phyloP scores from a whole-genome alignment of 176 grass and related monocot species.

The Elymus sibiricus region DNA sequence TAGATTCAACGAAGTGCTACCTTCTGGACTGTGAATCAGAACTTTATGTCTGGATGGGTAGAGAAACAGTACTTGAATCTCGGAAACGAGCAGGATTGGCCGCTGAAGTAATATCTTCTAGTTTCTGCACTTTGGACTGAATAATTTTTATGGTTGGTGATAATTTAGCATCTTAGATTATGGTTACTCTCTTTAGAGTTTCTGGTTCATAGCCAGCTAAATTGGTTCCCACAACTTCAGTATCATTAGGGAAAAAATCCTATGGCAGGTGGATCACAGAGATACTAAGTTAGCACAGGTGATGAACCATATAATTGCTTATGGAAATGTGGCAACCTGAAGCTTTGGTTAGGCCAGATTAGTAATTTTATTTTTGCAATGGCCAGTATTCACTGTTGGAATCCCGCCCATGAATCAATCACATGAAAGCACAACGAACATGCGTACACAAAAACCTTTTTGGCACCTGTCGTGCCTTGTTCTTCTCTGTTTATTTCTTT shows the following conservation, averaged over 20 bases:
- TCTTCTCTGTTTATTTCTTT: too few relatives aligned
- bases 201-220: background rate
- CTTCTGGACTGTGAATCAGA: conserved; percentile 78
- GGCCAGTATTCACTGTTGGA: background rate
- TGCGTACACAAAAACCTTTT: too few relatives aligned
- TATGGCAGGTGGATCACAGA: background rate
- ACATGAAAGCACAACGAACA: too few relatives aligned
- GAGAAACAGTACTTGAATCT: conserved; percentile 83
- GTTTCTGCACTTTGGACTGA: conserved; percentile 21
- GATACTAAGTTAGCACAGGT: background rate
- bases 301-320: background rate
- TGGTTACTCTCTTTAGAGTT: background rate
- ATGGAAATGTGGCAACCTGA: background rate
- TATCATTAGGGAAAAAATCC: background rate
- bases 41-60: conserved; percentile 95
- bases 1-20: conserved; percentile 88
- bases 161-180: conserved; percentile 15
- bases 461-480: too few relatives aligned
- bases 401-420: too few relatives aligned
- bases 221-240: background rate
- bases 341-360: conserved; percentile 4
- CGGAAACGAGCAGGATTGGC: conserved; percentile 82
- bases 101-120: conserved; percentile 65
- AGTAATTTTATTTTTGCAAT: background rate
- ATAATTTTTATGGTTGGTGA: background rate